Base-by-base conservation (phyloP, 352 stramenopile species). In the Pythium aquatile region DNA sequence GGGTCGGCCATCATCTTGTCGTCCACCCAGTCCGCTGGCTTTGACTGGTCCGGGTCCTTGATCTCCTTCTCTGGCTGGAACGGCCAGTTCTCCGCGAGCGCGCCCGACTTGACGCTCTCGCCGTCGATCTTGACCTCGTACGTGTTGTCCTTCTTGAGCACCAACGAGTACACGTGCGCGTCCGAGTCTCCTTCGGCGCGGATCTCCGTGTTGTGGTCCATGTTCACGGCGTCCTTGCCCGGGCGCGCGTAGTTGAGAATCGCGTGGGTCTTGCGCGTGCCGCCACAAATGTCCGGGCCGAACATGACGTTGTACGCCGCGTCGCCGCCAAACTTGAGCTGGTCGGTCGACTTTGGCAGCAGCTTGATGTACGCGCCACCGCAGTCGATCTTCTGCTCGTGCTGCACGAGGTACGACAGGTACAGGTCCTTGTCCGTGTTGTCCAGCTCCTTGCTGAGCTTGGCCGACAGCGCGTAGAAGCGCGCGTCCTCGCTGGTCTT, bases 321-420 rank as follows among this genome's bases (percentile, higher is more conserved):
- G 58, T 99, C 97, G 37, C 97, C 97, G 58, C 93, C 95, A 77
- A 99, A 99, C 42, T 84, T 96, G 29, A 65, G 80, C 66, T 96
- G 74, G 72, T 99, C 93, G 63, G 98, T 89, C 30, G 88, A 83
- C n/a, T 77, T 83, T 26, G 94, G 87, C 44, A 99, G 76, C 52
- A 99, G 88, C 81, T 99, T 99, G 75, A 99, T 98, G 92, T 99
- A 99, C 11, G 97, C 97, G 63, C 98, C 98, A 61, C 97, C 98
- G 80, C 98, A 99, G 75, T 99, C 97, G 44, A 99, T 81, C 62
- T 98, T 94, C 79, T 99, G 94, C 81, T 99, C 98, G 77, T 99
- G 96, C 87, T 99, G 98, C 55, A 99, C 95, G 13, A 97, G 81
- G 77, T 99, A 99, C 85, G 98, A 98, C 61, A 98, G 61, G 69